Percentiles rank a stretch among this genome's conserved stretches.
Evolutionary conservation across 345 rosid genomes (phyloP).

Genomic region (Arabis alpina): DNA sequence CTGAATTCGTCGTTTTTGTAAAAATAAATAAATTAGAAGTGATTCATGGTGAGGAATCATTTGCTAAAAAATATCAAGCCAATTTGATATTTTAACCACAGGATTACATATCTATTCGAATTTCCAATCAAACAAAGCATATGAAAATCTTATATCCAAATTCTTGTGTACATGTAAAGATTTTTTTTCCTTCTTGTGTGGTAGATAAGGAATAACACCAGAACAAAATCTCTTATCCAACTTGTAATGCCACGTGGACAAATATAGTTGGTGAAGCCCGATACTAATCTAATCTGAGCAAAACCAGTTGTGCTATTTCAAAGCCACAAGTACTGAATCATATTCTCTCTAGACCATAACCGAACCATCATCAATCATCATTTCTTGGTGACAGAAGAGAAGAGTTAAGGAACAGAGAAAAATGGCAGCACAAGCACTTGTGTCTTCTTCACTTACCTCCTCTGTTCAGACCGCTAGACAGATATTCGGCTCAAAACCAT

Average conservation of each 20-base stretch:
- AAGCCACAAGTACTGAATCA: constrained; percentile 41
- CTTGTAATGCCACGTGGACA: constrained; percentile 55
- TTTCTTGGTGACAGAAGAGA: constrained; percentile 37
- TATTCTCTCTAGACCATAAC: constrained; percentile 39
- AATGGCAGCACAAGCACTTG: constrained; percentile 91
- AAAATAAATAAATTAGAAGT: no score
- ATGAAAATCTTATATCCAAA: no score
- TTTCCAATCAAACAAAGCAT: no score
- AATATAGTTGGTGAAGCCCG: constrained; percentile 61
- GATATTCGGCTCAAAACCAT: constrained; percentile 58
- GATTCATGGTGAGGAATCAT: no score
- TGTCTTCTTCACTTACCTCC: constrained; percentile 83
- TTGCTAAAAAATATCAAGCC: no score
- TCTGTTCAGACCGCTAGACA: constrained; percentile 82
- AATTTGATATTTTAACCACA: no score
- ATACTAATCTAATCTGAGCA: constrained; percentile 66
- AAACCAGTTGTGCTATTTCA: constrained; percentile 32
- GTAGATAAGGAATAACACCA: constrained; percentile 22
- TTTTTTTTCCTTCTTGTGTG: constrained; percentile 11
- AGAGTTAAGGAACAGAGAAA: constrained; percentile 17
- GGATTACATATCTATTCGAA: no score
- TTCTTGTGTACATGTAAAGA: no score
- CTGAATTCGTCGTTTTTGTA: no score
- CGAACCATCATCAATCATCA: constrained; percentile 28
- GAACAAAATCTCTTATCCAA: constrained; percentile 61